Evolutionary conservation across 1,284 basidiomycete genomes (phyloP).

Genomic region (Austroboletus niveus): DNA sequence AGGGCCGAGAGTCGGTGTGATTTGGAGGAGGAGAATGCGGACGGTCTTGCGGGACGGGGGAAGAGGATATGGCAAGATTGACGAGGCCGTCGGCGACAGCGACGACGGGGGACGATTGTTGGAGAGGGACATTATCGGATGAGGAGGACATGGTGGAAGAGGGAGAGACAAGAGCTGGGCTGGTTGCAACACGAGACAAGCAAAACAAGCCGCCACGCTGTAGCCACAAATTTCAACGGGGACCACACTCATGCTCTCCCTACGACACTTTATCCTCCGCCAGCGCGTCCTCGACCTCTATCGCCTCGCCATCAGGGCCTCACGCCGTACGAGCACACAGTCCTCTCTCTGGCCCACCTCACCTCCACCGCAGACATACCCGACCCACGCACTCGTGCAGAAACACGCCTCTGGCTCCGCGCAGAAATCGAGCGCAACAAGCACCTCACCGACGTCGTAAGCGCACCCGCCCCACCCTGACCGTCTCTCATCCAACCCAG

Average conservation of each 20-base stretch:
- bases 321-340: conserved; percentile 48
- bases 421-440: conserved; percentile 65
- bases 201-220: conserved; percentile 1
- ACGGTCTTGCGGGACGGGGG: conserved; percentile 7
- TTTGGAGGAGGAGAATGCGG: conserved; percentile 10
- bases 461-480: conserved; percentile 7
- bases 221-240: conserved; percentile 23
- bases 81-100: conserved; percentile 22
- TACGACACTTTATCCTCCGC: conserved; percentile 74
- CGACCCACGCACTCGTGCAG: conserved; percentile 54
- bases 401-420: conserved; percentile 72
- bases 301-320: conserved; percentile 62
- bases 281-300: conserved; percentile 62
- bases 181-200: background rate
- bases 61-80: conserved; percentile 16
- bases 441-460: conserved; percentile 56
- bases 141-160: conserved; percentile 31
- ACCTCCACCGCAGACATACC: conserved; percentile 50
- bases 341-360: conserved; percentile 3
- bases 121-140: conserved; percentile 15
- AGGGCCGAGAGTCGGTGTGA: conserved; percentile 33
- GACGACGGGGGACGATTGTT: conserved; percentile 21
- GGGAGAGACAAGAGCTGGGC: background rate
- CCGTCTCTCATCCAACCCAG: conserved; percentile 32
- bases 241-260: conserved; percentile 33